Evolutionary conservation across 805 yeast genomes (phyloP).

Genomic region (Monosporozyma siamensis): DNA sequence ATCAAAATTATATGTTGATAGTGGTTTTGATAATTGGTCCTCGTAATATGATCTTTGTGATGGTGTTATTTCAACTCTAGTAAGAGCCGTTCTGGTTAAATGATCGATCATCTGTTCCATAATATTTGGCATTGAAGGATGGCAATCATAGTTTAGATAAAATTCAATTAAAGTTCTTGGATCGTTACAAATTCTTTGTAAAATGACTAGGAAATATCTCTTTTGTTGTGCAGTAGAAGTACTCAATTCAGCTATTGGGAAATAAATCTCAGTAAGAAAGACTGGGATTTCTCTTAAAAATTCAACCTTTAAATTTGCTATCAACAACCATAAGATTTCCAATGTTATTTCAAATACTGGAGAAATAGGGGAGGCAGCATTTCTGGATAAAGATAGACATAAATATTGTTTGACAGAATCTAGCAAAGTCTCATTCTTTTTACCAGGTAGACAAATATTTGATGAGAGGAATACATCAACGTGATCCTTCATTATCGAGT

Average conservation of each 20-base stretch:
- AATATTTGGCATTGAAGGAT: conserved; percentile 64
- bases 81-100: conserved; percentile 55
- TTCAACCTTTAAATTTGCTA: conserved; percentile 73
- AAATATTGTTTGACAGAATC: conserved; percentile 78
- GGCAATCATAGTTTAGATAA: conserved; percentile 93
- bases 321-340: conserved; percentile 86
- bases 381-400: conserved; percentile 73
- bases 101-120: conserved; percentile 78
- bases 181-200: conserved; percentile 75
- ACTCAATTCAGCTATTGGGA: conserved; percentile 87
- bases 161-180: conserved; percentile 88
- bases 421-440: conserved; percentile 52
- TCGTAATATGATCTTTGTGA: conserved; percentile 52
- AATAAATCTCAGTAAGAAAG: conserved; percentile 82
- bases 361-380: conserved; percentile 85
- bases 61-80: conserved; percentile 62
- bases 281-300: conserved; percentile 93
- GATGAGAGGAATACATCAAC: conserved; percentile 67
- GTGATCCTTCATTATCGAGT: conserved; percentile 76
- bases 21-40: conserved; percentile 42
- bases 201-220: conserved; percentile 70
- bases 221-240: conserved; percentile 90
- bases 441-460: conserved; percentile 44
- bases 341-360: conserved; percentile 87
- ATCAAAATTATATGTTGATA: conserved; percentile 65